Percentiles rank a stretch among this genome's conserved stretches.
phyloP scores from a whole-genome alignment of 257 asterid species.

The Scutellaria baicalensis region DNA sequence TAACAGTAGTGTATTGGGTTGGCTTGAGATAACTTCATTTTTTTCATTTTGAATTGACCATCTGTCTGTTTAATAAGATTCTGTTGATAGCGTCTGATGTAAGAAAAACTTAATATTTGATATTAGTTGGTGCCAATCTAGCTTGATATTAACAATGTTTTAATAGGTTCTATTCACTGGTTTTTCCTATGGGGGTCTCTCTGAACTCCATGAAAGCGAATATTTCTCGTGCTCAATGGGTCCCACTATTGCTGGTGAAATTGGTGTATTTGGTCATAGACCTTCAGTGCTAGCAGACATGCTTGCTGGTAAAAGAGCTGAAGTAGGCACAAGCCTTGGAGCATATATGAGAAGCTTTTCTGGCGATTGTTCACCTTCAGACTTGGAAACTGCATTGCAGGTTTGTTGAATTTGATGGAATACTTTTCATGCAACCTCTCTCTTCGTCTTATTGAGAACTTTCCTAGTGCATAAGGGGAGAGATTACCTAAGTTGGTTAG shows the following conservation, averaged over 20 bases:
- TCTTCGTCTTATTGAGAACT: background rate
- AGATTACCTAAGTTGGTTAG: constrained; percentile 1
- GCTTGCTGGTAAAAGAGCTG: constrained; percentile 99
- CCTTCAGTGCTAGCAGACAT: constrained; percentile 86
- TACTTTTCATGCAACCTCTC: constrained; percentile 7
- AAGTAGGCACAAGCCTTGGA: constrained; percentile 86
- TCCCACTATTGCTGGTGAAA: constrained; percentile 94
- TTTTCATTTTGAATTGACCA: background rate
- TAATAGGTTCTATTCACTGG: constrained; percentile 92
- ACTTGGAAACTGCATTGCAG: constrained; percentile 97
- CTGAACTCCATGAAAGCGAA: constrained; percentile 84
- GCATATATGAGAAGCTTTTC: constrained; percentile 94
- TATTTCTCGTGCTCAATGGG: constrained; percentile 96
- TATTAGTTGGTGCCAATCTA: constrained; percentile 18
- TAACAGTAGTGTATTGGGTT: background rate
- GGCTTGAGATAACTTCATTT: background rate
- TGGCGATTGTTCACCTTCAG: constrained; percentile 95
- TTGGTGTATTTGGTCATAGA: constrained; percentile 91
- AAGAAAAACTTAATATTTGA: background rate
- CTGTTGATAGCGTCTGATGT: background rate
- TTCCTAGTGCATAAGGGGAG: background rate
- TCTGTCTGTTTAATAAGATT: constrained; percentile 13
- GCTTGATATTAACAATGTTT: constrained; percentile 41
- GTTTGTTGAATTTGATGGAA: constrained; percentile 29
- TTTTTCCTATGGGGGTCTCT: constrained; percentile 83